These are phyloP conservation scores for Letharia columbiana DNA, from an alignment of 495 filamentous ascomycete species.

Conservation along the genomic window DNA sequence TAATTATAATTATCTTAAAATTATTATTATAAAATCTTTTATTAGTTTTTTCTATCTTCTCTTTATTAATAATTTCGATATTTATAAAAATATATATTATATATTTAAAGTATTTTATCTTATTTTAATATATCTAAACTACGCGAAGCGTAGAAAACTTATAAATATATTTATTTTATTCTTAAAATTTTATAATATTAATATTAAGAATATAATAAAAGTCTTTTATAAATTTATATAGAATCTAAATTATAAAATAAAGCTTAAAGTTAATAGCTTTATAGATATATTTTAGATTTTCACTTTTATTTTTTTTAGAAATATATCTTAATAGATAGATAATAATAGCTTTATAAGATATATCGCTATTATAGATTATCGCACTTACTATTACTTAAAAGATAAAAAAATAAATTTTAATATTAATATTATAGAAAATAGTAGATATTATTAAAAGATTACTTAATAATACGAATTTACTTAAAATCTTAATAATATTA, in stretches of 20 bases:
- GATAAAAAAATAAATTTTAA: neutral
- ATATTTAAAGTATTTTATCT: neutral
- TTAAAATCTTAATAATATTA: too few relatives aligned
- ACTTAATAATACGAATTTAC: too few relatives aligned
- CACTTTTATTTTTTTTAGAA: neutral
- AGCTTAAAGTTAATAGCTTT: neutral
- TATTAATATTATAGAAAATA: neutral
- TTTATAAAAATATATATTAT: too few relatives aligned
- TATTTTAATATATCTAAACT: neutral
- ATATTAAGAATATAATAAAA: neutral
- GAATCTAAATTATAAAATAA: neutral
- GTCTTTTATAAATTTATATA: neutral
- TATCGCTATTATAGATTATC: neutral
- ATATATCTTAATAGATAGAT: neutral
- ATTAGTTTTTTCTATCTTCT: too few relatives aligned
- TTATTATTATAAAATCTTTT: too few relatives aligned
- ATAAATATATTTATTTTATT: neutral
- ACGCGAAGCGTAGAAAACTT: neutral
- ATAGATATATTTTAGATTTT: neutral
- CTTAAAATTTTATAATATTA: neutral
- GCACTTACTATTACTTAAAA: neutral
- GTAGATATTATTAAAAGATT: conserved; percentile 1
- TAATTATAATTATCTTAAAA: too few relatives aligned
- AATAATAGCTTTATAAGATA: neutral
- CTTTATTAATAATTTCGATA: too few relatives aligned